Evolutionary conservation across 306 rosid genomes (phyloP).

Genomic region (Neltuma alba): DNA sequence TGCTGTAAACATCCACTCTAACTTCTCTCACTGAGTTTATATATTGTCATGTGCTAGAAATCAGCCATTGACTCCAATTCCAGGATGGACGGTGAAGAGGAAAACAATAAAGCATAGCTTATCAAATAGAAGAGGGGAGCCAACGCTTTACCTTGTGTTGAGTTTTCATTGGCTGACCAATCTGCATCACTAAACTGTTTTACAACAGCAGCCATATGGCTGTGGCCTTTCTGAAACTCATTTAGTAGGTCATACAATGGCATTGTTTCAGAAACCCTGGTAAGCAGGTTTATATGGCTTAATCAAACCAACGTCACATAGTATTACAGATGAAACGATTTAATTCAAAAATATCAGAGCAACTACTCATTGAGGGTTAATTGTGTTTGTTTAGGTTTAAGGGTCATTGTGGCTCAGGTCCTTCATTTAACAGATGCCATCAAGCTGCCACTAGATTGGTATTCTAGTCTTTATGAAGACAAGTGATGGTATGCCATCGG

Average conservation of each 20-base stretch:
- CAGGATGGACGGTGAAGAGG: neutral
- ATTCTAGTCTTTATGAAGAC: neutral
- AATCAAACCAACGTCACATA: neutral
- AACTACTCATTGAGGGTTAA: neutral
- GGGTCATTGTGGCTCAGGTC: slow-evolving; percentile 4
- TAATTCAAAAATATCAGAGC: neutral
- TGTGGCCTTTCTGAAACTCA: slow-evolving; percentile 98
- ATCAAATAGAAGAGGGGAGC: neutral
- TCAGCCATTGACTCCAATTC: slow-evolving; percentile 7
- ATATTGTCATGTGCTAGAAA: slow-evolving; percentile 26
- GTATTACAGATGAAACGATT: neutral
- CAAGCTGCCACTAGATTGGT: slow-evolving; percentile 19
- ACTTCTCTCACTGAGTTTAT: slow-evolving; percentile 60
- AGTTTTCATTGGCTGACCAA: neutral
- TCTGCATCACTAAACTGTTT: slow-evolving; percentile 37
- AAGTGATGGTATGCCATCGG: neutral
- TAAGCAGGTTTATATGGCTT: slow-evolving; percentile 15
- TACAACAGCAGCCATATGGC: slow-evolving; percentile 95
- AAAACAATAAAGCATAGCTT: neutral
- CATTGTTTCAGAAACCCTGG: slow-evolving; percentile 86
- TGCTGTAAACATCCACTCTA: slow-evolving; percentile 73
- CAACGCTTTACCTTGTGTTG: slow-evolving; percentile 35
- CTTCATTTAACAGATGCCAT: slow-evolving; percentile 27
- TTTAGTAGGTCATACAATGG: slow-evolving; percentile 94
- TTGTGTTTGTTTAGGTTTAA: neutral